Conservation (phyloP, 805 yeast genomes). For the Grigorovia jiainica region DNA sequence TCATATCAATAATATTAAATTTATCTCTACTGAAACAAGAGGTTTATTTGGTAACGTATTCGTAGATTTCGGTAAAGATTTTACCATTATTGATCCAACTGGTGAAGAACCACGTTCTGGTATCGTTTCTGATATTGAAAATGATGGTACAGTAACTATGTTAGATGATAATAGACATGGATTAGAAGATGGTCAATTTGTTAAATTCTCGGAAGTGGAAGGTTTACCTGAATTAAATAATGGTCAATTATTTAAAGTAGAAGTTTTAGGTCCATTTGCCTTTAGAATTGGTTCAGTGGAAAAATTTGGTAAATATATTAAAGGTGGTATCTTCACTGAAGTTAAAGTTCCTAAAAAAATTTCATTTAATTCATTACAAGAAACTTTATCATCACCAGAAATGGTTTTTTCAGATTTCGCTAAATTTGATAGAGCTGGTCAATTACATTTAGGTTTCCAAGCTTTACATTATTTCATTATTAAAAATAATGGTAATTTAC, state of each 20-base stretch:
- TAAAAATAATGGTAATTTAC: conserved; percentile 54
- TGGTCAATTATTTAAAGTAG: conserved; percentile 64
- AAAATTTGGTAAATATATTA: conserved; percentile 55
- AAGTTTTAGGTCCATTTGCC: conserved; percentile 91
- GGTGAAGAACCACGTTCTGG: conserved; percentile 92
- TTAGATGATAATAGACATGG: conserved; percentile 90
- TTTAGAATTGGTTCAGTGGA: conserved; percentile 54
- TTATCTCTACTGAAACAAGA: conserved; percentile 69
- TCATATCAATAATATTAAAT: conserved; percentile 64
- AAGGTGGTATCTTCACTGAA: conserved; percentile 88
- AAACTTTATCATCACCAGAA: conserved; percentile 72
- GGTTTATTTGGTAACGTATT: conserved; percentile 86
- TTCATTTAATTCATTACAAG: conserved; percentile 51
- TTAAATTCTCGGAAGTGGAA: conserved; percentile 75
- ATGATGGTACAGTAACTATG: conserved; percentile 85
- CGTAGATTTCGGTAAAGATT: conserved; percentile 80
- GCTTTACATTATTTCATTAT: conserved; percentile 70
- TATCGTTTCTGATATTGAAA: conserved; percentile 80
- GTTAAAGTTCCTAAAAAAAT: conserved; percentile 72
- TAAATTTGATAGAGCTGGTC: conserved; percentile 86
- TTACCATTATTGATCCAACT: conserved; percentile 71
- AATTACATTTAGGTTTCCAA: conserved; percentile 84
- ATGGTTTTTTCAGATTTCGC: conserved; percentile 79
- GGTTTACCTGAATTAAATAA: conserved; percentile 70
- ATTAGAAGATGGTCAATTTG: conserved; percentile 83